Evolutionary conservation across 495 filamentous ascomycete genomes (phyloP).

Genomic region (Trichoderma virens): DNA sequence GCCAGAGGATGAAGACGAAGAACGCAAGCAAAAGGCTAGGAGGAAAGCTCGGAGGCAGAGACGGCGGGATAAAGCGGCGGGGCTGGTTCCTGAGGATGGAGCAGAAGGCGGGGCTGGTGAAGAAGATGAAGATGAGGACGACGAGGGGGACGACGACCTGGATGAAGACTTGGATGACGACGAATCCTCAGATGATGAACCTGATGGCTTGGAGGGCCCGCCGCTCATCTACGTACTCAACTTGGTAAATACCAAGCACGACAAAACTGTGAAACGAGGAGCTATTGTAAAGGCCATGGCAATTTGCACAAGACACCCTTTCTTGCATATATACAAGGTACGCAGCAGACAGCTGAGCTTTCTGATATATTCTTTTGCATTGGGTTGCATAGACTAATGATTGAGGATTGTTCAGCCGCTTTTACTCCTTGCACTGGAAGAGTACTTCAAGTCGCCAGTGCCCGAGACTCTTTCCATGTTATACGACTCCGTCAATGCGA

Average conservation of each 20-base stretch:
- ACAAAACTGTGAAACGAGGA: constrained; percentile 83
- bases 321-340: constrained; percentile 97
- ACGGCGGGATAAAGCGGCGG: constrained; percentile 42
- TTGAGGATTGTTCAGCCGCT: constrained; percentile 62
- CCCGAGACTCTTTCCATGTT: constrained; percentile 83
- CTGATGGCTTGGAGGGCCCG: constrained; percentile 63
- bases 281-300: constrained; percentile 98
- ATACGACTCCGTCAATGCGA: constrained; percentile 87
- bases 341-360: constrained; percentile 13
- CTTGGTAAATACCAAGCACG: constrained; percentile 95
- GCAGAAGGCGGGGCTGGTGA: constrained; percentile 37
- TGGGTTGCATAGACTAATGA: not conserved
- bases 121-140: constrained; percentile 32
- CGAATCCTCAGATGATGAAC: constrained; percentile 48
- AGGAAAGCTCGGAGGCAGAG: constrained; percentile 35
- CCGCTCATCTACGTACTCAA: constrained; percentile 98
- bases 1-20: constrained; percentile 65
- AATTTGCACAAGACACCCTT: constrained; percentile 98
- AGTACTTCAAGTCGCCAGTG: constrained; percentile 91
- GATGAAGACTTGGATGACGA: constrained; percentile 50
- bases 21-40: constrained; percentile 44
- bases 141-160: constrained; percentile 33
- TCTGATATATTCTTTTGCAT: not conserved
- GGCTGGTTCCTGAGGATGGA: constrained; percentile 45
- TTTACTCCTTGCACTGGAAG: constrained; percentile 86